phyloP scores from a whole-genome alignment of 1,284 basidiomycete genomes.

The Malassezia cuniculi region DNA sequence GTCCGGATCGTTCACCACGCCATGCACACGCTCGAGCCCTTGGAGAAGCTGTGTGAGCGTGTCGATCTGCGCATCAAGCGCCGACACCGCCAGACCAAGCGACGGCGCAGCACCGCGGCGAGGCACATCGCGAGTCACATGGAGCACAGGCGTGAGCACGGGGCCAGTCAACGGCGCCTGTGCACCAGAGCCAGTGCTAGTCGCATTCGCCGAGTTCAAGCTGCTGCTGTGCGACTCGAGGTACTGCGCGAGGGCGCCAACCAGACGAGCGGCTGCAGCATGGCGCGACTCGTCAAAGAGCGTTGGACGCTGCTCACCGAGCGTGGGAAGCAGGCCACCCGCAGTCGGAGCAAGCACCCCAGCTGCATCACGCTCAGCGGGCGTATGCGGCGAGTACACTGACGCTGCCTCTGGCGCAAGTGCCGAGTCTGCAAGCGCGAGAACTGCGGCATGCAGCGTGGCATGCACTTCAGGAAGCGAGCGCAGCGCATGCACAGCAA shows the following conservation, averaged over 20 bases:
- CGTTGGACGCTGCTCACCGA: slow-evolving; percentile 14
- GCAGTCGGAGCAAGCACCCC: slow-evolving; percentile 26
- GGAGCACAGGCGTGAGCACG: slow-evolving; percentile 25
- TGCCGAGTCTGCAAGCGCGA: slow-evolving; percentile 62
- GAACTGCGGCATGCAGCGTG: slow-evolving; percentile 60
- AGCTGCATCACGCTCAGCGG: slow-evolving; percentile 55
- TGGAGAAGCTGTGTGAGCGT: slow-evolving; percentile 56
- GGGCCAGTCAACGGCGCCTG: slow-evolving; percentile 7
- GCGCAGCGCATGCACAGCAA: slow-evolving; percentile 51
- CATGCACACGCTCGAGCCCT: slow-evolving; percentile 57
- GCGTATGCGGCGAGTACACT: slow-evolving; percentile 57
- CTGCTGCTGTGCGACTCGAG: slow-evolving; percentile 30
- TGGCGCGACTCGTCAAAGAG: slow-evolving; percentile 23
- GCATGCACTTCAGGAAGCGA: slow-evolving; percentile 52
- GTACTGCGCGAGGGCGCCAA: slow-evolving; percentile 28
- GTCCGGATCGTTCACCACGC: slow-evolving; percentile 60
- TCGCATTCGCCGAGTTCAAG: slow-evolving; percentile 9
- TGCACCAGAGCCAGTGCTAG: no score
- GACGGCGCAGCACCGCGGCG: slow-evolving; percentile 52
- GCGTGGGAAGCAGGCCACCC: slow-evolving; percentile 12
- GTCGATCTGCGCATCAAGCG: slow-evolving; percentile 53
- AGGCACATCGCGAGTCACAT: slow-evolving; percentile 18
- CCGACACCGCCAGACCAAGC: slow-evolving; percentile 60
- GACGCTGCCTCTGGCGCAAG: slow-evolving; percentile 57
- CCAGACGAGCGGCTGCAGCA: slow-evolving; percentile 20